Conservation (phyloP, 2,329 filamentous ascomycete genomes). For the Verticillium dahliae region DNA sequence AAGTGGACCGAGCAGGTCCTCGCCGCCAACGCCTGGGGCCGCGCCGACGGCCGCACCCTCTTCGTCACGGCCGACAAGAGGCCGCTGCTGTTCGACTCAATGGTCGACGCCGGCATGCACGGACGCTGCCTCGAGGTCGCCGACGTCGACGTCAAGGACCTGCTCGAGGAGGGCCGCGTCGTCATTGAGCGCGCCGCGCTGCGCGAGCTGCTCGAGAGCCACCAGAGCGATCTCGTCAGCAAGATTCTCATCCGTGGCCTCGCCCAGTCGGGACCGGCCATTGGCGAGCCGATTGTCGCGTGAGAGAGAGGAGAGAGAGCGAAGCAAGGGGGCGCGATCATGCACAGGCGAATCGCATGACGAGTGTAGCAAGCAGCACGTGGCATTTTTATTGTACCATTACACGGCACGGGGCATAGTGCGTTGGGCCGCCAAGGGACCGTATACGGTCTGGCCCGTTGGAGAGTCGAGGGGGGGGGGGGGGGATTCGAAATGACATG, state of each 20-base stretch:
- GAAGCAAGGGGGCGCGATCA: too few relatives aligned
- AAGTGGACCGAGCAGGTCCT: slow-evolving; percentile 64
- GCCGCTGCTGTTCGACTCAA: slow-evolving; percentile 57
- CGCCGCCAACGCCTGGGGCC: slow-evolving; percentile 62
- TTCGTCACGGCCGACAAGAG: slow-evolving; percentile 62
- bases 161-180: slow-evolving; percentile 77
- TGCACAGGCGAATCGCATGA: too few relatives aligned
- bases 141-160: slow-evolving; percentile 94
- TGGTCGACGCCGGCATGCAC: slow-evolving; percentile 58
- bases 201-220: slow-evolving; percentile 63
- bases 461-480: too few relatives aligned
- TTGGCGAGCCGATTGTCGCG: slow-evolving; percentile 22
- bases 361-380: too few relatives aligned
- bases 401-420: too few relatives aligned
- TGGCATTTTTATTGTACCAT: too few relatives aligned
- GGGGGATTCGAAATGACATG: too few relatives aligned
- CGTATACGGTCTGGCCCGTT: too few relatives aligned
- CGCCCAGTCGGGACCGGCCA: slow-evolving; percentile 21
- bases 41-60: slow-evolving; percentile 61
- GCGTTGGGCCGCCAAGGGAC: too few relatives aligned
- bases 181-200: slow-evolving; percentile 82
- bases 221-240: slow-evolving; percentile 60
- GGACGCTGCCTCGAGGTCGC: slow-evolving; percentile 62
- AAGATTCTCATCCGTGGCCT: slow-evolving; percentile 37
- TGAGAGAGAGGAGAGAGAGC: background rate